Base-by-base conservation (phyloP, 2,329 filamentous ascomycete genomes). In the Davidsoniella australis region DNA sequence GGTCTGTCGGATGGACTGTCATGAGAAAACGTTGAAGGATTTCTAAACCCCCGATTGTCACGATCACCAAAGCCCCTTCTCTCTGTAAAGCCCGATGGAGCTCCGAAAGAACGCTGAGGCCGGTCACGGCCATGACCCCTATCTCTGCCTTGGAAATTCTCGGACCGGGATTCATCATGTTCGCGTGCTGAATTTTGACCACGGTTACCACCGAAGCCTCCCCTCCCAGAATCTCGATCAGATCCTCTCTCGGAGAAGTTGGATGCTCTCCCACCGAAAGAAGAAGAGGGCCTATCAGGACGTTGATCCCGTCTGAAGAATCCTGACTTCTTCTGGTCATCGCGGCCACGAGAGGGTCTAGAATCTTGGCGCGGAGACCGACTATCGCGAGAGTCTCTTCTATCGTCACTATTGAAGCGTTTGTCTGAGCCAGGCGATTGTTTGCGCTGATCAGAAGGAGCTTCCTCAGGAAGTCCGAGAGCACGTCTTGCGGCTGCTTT, bases 401-500 rank as follows among this genome's bases (percentile, higher is more conserved):
- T 33, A 12, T 33, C 9, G 12, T 33, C 4, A 12, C 29, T 10
- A 12, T 12, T 33, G 29, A 33, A 33, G 29, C 29, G 29, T 33
- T 33, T 33, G 12, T 33, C 29, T 3, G 29, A 12, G 12, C 29
- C 8, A 33, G 12, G 29, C 29, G 29, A 33, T 33, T 33, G 29
- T 4, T 33, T 12, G 8, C 8, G 8, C 12, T 33, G 29, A 33
- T 33, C 12, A 33, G 29, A 12, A 16, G 23, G 14, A 18, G 42
- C 39, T 12, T 43, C 39, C 26, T 41, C 24, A 36, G 49, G 29
- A 17, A 51, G 24, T 5, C 48, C 37, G 14, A 23, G 29, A 7
- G 50, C 43, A 36, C 46, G 33, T 26, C 24, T 29, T 9, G 17
- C 38, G 4, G 48, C 47, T 38, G 36, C 41, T 38, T 54, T 36